Base-by-base conservation (phyloP, 2,329 filamentous ascomycete genomes). In the Fonsecaea pedrosoi region DNA sequence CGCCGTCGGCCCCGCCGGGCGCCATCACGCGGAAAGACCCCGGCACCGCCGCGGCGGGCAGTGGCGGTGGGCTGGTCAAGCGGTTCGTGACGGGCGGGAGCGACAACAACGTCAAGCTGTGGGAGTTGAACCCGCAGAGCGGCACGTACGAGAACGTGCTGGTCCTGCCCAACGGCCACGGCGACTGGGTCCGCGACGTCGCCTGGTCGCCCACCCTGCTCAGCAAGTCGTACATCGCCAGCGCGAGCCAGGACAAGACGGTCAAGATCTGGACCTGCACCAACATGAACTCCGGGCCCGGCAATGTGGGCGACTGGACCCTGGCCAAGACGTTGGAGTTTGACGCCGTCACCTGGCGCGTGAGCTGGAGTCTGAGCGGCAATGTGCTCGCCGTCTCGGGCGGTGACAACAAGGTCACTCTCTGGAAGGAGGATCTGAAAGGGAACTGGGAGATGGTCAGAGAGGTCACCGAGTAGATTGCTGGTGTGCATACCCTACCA, bases 391-490 rank as follows among this genome's bases (percentile, higher is more conserved):
- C 95, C 9, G 92, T 97, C 69, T 95, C 91, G 77, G 92, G 92
- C 45, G 92, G 91, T 32, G 94, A 99, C 81, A 99, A 99, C 84
- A 94, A 96, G 82, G 94, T 99, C 64, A 96, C 90, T 62, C 81
- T 99, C 78, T 99, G 94, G 94, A 99, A 98, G 86, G 95, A 99
- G 86, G 96, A 96, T 78, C 83, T 99, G 74, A 91, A 91, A 78
- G 95, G 95, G 63, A 92, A 96, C 77, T 99, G 95, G 95, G 94
- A 98, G 81, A 92, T 91, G 75, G 92, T 98, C 72, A 97, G 97
- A 87, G 93, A 92, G 67, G 94, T 99, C 77, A 94, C 97, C 79
- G 92, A 96, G 82, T 96, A 84, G 30, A 32, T 32, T 32, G 30
- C 1, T 30, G 30, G 30, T 30, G 30, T 4, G 30, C 30, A 32